Conservation (phyloP, 2,329 filamentous ascomycete species). For the Zymoseptoria tritici region DNA sequence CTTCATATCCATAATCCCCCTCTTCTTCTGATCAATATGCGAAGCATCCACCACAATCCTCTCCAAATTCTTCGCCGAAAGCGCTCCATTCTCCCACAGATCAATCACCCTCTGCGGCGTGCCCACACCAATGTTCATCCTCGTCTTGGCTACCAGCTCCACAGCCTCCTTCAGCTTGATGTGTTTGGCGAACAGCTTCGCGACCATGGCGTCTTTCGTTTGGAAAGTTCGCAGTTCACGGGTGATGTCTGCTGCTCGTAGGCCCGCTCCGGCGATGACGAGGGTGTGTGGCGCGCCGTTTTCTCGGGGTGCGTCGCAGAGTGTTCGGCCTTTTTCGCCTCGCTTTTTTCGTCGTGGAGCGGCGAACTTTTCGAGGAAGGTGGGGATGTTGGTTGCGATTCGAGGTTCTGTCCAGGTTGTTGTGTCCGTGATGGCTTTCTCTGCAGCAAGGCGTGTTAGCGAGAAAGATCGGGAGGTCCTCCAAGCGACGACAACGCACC, state of each 20-base stretch:
- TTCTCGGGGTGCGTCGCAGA: slow-evolving; percentile 59
- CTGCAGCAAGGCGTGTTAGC: slow-evolving; percentile 36
- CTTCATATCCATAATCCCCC: slow-evolving; percentile 90
- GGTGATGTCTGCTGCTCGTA: slow-evolving; percentile 78
- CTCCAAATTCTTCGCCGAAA: slow-evolving; percentile 65
- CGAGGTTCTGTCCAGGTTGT: slow-evolving; percentile 63
- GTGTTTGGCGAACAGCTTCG: slow-evolving; percentile 96
- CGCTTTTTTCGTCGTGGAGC: slow-evolving; percentile 20
- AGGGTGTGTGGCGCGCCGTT: slow-evolving; percentile 66
- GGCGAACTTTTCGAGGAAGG: slow-evolving; percentile 64
- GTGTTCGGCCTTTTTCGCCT: slow-evolving; percentile 43
- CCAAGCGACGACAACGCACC: slow-evolving; percentile 44
- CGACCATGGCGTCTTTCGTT: slow-evolving; percentile 67
- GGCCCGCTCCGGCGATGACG: slow-evolving; percentile 74
- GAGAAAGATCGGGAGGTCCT: neutral
- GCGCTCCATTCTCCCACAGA: slow-evolving; percentile 69
- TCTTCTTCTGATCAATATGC: slow-evolving; percentile 89
- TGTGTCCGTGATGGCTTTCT: slow-evolving; percentile 69
- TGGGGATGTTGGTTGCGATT: slow-evolving; percentile 64
- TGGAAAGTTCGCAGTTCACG: slow-evolving; percentile 72
- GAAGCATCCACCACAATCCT: slow-evolving; percentile 84
- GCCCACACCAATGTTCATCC: slow-evolving; percentile 79
- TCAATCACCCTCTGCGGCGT: slow-evolving; percentile 79
- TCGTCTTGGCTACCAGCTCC: slow-evolving; percentile 59
- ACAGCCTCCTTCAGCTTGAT: slow-evolving; percentile 90